Conservation (phyloP, 768 basidiomycete species). For the Dacryopinax spathularia region DNA sequence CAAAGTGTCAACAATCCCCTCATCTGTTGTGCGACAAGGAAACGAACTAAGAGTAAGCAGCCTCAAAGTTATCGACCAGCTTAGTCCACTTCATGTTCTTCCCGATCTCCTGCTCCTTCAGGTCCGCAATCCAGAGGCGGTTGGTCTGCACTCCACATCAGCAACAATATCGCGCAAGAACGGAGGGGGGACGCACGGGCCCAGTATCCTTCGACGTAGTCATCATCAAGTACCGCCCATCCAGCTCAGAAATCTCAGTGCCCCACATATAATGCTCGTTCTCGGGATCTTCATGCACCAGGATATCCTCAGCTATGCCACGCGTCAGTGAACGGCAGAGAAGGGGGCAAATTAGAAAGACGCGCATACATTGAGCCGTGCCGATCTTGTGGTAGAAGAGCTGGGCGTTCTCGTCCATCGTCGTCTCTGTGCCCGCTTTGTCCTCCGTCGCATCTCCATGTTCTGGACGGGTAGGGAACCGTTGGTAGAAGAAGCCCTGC, state of each 20-base stretch:
- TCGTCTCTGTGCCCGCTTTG: constrained; percentile 43
- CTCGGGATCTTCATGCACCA: constrained; percentile 48
- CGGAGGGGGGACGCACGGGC: neutral
- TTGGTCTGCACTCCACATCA: constrained; percentile 39
- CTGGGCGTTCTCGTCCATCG: constrained; percentile 52
- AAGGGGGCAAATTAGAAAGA: neutral
- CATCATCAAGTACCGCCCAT: constrained; percentile 50
- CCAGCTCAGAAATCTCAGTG: constrained; percentile 40
- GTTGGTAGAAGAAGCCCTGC: constrained; percentile 80
- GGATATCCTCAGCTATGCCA: constrained; percentile 45
- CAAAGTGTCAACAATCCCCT: neutral
- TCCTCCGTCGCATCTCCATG: constrained; percentile 37
- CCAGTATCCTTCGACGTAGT: constrained; percentile 41
- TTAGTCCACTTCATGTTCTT: constrained; percentile 59
- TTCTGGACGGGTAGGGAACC: constrained; percentile 41
- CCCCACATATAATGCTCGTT: constrained; percentile 55
- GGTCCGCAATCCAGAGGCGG: constrained; percentile 56
- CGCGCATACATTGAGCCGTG: constrained; percentile 44
- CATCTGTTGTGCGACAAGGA: constrained; percentile 5
- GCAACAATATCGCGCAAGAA: neutral
- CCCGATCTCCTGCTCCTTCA: constrained; percentile 44
- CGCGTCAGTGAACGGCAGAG: neutral
- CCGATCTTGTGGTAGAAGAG: constrained; percentile 63
- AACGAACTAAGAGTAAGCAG: constrained; percentile 31
- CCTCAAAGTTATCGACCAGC: constrained; percentile 51